phyloP scores from a whole-genome alignment of 805 yeast genomes.

The Candida parachauliodes region DNA sequence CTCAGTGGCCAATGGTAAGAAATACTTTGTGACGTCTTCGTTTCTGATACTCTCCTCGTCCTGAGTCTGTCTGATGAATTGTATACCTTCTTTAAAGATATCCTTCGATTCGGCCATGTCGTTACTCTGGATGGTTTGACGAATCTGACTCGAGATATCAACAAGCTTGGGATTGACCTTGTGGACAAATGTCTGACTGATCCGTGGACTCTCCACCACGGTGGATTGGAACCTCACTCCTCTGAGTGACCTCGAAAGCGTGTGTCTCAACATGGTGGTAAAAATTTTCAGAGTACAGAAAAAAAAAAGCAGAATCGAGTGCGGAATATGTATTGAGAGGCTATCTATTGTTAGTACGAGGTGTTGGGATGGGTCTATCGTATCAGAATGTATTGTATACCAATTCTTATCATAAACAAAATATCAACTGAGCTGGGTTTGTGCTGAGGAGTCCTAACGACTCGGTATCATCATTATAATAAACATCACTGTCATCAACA shows the following conservation, averaged over 20 bases:
- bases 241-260: neutral
- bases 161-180: constrained; percentile 25
- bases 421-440: constrained; percentile 45
- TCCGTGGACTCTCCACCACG: neutral
- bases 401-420: constrained; percentile 37
- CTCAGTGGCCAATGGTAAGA: constrained; percentile 25
- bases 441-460: constrained; percentile 32
- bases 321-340: neutral
- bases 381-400: constrained; percentile 21
- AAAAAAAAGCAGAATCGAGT: neutral
- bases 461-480: constrained; percentile 36
- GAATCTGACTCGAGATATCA: constrained; percentile 33
- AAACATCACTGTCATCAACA: neutral
- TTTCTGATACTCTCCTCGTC: constrained; percentile 27
- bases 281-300: too few species aligned
- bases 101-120: constrained; percentile 27
- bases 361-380: neutral
- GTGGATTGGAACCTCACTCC: constrained; percentile 1
- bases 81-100: constrained; percentile 39
- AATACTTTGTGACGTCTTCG: constrained; percentile 19
- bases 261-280: neutral
- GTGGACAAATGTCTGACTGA: too few species aligned
- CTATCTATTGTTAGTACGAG: neutral
- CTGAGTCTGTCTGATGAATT: constrained; percentile 37
- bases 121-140: constrained; percentile 18